Evolutionary conservation across 495 filamentous ascomycete genomes (phyloP).

Genomic region (Lineolata rhizophorae): DNA sequence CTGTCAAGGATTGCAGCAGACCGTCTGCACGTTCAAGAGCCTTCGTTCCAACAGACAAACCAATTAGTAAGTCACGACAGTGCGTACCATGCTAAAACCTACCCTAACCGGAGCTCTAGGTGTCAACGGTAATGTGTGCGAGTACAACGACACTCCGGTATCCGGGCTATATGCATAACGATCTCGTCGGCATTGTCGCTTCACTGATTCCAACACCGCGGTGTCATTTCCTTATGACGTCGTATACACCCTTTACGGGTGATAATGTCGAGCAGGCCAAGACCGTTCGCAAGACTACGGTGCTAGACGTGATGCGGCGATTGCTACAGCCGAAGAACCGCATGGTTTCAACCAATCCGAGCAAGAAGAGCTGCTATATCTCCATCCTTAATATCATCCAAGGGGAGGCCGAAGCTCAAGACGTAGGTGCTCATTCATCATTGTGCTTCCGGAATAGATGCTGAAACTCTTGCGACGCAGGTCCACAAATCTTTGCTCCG

Average conservation of each 20-base stretch:
- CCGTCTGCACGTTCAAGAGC: conserved; percentile 76
- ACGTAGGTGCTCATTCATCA: conserved; percentile 28
- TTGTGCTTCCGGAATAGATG: not conserved
- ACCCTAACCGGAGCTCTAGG: too few relatives aligned
- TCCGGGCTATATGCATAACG: conserved; percentile 98
- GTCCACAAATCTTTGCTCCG: conserved; percentile 92
- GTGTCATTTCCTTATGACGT: conserved; percentile 94
- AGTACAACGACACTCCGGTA: conserved; percentile 91
- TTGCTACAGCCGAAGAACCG: conserved; percentile 94
- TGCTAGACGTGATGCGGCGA: conserved; percentile 90
- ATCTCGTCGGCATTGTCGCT: conserved; percentile 88
- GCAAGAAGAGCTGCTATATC: conserved; percentile 96
- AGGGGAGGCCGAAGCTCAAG: conserved; percentile 90
- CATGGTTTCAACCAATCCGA: conserved; percentile 91
- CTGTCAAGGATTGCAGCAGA: conserved; percentile 87
- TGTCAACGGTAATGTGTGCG: conserved; percentile 96
- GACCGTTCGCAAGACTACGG: conserved; percentile 92
- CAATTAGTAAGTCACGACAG: conserved; percentile 62
- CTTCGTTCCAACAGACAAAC: conserved; percentile 92
- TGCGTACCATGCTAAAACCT: conserved; percentile 1
- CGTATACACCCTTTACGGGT: conserved; percentile 91
- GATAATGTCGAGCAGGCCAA: conserved; percentile 91
- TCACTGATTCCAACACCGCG: conserved; percentile 89
- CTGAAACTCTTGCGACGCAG: conserved; percentile 10
- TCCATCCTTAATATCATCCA: conserved; percentile 97